phyloP scores from a whole-genome alignment of 805 yeast genomes.

The Wickerhamomyces bisporus region DNA sequence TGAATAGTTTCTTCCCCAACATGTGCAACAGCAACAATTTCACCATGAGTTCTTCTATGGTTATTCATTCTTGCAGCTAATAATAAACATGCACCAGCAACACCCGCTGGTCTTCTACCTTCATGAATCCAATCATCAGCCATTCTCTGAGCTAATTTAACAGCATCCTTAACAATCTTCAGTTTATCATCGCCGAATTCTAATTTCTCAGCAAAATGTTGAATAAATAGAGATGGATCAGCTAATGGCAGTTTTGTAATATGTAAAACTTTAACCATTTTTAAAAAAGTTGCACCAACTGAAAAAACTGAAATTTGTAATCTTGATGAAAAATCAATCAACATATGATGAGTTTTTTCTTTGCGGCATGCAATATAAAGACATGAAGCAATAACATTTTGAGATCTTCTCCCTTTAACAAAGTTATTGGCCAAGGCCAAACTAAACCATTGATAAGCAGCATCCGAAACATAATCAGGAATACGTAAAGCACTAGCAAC shows the following conservation, averaged over 20 bases:
- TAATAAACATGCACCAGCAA: slow-evolving; percentile 93
- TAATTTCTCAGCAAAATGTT: slow-evolving; percentile 85
- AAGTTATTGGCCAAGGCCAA: slow-evolving; percentile 83
- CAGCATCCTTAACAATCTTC: slow-evolving; percentile 84
- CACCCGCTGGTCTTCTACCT: slow-evolving; percentile 97
- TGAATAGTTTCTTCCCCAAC: slow-evolving; percentile 94
- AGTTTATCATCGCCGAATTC: slow-evolving; percentile 71
- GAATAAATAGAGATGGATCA: slow-evolving; percentile 91
- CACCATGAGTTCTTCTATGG: slow-evolving; percentile 84
- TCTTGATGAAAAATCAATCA: slow-evolving; percentile 89
- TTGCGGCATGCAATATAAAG: slow-evolving; percentile 91
- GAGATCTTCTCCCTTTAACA: slow-evolving; percentile 96
- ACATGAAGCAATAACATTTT: slow-evolving; percentile 93
- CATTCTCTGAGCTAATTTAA: slow-evolving; percentile 84
- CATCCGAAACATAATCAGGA: slow-evolving; percentile 79
- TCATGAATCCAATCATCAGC: slow-evolving; percentile 92
- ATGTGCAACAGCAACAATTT: slow-evolving; percentile 91
- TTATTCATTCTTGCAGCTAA: slow-evolving; percentile 97
- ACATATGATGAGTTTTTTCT: slow-evolving; percentile 88
- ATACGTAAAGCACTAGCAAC: slow-evolving; percentile 76
- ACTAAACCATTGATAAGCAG: slow-evolving; percentile 86
- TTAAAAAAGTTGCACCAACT: slow-evolving; percentile 91
- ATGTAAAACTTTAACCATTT: slow-evolving; percentile 82
- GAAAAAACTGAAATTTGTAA: slow-evolving; percentile 89
- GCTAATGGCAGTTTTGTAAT: slow-evolving; percentile 78